Base-by-base conservation (phyloP, 768 basidiomycete genomes). In the Sarcodon sp. region DNA sequence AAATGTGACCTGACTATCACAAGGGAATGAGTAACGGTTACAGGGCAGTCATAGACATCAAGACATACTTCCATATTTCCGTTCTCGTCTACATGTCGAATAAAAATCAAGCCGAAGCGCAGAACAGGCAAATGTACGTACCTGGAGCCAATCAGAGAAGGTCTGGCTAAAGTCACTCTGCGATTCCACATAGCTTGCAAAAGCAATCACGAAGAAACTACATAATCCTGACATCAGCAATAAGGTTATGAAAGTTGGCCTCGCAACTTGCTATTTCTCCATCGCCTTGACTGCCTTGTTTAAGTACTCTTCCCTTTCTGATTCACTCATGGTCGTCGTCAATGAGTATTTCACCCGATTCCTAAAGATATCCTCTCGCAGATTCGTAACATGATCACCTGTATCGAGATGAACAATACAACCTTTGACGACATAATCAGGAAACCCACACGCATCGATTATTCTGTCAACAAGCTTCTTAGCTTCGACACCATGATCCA, bases 151-250 rank as follows among this genome's bases (percentile, higher is more conserved):
- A n/a, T 75, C 69, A 0, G 83, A 82, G 62, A 98, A 97, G 9
- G 73, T 79, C 52, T 80, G 76, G 37, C 67, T 62, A 59, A 84
- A 77, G 47, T 72, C 64, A 54, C 76, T 68, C 10, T 80, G 73
- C 27, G 73, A 70, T 46, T 80, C 77, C 5, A 94, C 80, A 55
- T 86, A 99, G 51, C 81, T 87, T 2, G 92, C 86, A 57, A 97
- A 99, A 0, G 85, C 87, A 50, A 98, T 86, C 55, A 92, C 78
- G 66, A 97, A 97, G 68, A 94, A 96, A 63, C 87, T 91, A 49
- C 8, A 38, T 2, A 43, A 16, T 4, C n/a, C 10, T 44, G n/a
- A 50, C 9, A 15, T 27, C 34, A 47, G 31, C 34, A 41, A 44
- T 12, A 47, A 15, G 46, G 27, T 32, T 9, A 32, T 21, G 46